phyloP scores from a whole-genome alignment of 441 rosid genomes.

The Erodium texanum region DNA sequence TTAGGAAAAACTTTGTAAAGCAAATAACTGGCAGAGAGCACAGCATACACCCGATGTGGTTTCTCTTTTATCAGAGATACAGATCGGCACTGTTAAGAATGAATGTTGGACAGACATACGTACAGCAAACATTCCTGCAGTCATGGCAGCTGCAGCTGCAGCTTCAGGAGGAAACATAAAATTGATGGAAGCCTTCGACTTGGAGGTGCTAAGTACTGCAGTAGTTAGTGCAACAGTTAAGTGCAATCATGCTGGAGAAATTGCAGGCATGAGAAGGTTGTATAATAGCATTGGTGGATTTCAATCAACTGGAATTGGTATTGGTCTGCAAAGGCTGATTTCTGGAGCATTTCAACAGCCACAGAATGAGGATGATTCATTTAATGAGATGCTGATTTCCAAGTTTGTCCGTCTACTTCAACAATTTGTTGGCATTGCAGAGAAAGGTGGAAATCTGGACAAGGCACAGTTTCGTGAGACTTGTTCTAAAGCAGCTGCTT shows the following conservation, averaged over 20 bases:
- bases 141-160: constrained; percentile 97
- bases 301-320: constrained; percentile 51
- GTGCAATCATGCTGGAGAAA: constrained; percentile 96
- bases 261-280: constrained; percentile 97
- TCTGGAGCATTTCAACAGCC: constrained; percentile 80
- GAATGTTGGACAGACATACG: constrained; percentile 79
- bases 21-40: constrained; percentile 90
- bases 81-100: constrained; percentile 83
- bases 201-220: constrained; percentile 94
- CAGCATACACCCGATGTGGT: constrained; percentile 85
- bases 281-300: constrained; percentile 93
- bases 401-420: constrained; percentile 86
- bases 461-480: constrained; percentile 78
- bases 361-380: constrained; percentile 70
- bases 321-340: constrained; percentile 80
- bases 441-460: constrained; percentile 83
- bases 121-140: constrained; percentile 95
- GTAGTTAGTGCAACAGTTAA: constrained; percentile 93
- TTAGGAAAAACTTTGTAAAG: constrained; percentile 95
- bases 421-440: constrained; percentile 79
- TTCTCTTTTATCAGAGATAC: constrained; percentile 92
- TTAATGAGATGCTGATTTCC: constrained; percentile 73
- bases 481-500: constrained; percentile 94
- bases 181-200: constrained; percentile 72
- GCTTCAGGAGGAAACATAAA: constrained; percentile 93